Percentiles rank a stretch among this genome's conserved stretches.
Conservation (phyloP, 495 filamentous ascomycete species). For the Penicilliopsis zonata region DNA sequence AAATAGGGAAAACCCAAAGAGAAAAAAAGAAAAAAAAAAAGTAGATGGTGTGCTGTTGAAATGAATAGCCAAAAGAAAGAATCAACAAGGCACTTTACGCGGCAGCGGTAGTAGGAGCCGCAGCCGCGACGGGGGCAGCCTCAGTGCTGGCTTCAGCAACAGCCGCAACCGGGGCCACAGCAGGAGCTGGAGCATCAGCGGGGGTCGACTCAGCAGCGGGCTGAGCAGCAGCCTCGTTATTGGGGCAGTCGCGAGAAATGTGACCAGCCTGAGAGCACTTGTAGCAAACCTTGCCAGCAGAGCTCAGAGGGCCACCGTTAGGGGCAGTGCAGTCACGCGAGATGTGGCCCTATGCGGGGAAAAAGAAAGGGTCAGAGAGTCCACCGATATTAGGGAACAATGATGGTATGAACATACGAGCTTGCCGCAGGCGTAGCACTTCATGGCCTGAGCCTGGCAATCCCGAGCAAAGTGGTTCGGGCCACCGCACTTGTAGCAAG, state of each 20-base stretch:
- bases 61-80: no score
- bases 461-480: conserved; percentile 98
- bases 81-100: conserved; percentile 33
- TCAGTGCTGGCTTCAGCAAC: conserved; percentile 23
- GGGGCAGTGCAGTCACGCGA: conserved; percentile 95
- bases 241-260: conserved; percentile 87
- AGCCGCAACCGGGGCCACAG: conserved; percentile 29
- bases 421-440: conserved; percentile 99
- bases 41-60: no score
- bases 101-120: conserved; percentile 41
- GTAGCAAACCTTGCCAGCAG: conserved; percentile 97
- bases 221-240: conserved; percentile 37
- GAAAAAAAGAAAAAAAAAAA: conserved; percentile 16
- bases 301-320: conserved; percentile 91
- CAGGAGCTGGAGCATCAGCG: conserved; percentile 20
- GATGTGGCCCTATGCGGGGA: conserved; percentile 88
- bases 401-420: conserved; percentile 31
- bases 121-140: conserved; percentile 25
- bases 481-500: conserved; percentile 98
- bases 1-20: conserved; percentile 22
- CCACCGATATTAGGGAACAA: not conserved
- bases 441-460: conserved; percentile 99
- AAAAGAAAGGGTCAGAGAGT: conserved; percentile 1
- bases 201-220: conserved; percentile 22
- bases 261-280: conserved; percentile 91